Conservation (phyloP, 129 eudicot genomes). For the Centella asiatica region DNA sequence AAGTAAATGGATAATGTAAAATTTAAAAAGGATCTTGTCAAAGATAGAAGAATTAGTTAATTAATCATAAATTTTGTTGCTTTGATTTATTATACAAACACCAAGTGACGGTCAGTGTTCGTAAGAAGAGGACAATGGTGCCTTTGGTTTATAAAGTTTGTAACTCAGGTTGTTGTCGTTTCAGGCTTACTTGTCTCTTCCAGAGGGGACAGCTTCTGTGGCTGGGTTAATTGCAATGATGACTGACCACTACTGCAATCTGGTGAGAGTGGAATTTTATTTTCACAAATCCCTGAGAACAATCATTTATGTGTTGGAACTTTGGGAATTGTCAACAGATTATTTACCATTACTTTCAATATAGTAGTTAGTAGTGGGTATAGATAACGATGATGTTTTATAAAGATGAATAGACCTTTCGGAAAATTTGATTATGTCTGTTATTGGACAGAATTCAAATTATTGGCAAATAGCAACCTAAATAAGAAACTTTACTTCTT, state of each 20-base stretch:
- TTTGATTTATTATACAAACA: no score
- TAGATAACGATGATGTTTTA: neutral
- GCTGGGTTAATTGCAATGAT: constrained; percentile 93
- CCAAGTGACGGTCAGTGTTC: no score
- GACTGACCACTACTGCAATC: constrained; percentile 83
- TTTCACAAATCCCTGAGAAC: neutral
- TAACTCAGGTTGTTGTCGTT: constrained; percentile 11
- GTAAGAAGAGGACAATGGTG: no score
- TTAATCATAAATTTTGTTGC: no score
- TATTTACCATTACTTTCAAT: neutral
- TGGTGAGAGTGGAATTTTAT: constrained; percentile 38
- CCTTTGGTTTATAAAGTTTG: neutral
- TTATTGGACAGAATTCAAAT: no score
- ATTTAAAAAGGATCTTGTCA: no score
- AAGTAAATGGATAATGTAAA: no score
- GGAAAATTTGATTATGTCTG: no score
- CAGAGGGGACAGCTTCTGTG: constrained; percentile 94
- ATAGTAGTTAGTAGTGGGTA: neutral
- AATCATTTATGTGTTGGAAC: neutral
- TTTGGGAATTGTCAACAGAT: neutral
- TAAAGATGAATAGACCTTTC: no score
- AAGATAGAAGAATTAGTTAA: no score
- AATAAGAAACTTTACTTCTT: no score
- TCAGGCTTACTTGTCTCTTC: constrained; percentile 97
- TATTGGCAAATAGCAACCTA: no score